Percentiles rank a stretch among this genome's conserved stretches.
Evolutionary conservation across 1,139 yeast genomes (phyloP).

Genomic region (Taiozyma sp.): DNA sequence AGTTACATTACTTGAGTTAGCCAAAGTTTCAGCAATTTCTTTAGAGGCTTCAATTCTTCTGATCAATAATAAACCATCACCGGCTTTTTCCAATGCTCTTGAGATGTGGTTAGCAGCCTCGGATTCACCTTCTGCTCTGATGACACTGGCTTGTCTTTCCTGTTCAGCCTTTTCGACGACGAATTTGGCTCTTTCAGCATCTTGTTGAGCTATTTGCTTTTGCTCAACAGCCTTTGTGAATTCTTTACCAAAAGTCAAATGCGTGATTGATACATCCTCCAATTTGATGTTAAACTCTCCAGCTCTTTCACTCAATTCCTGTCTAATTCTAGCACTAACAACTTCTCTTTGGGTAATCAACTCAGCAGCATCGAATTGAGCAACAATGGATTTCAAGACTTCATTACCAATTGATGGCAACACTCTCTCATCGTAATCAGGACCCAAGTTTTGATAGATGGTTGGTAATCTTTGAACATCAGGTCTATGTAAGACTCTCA

Average conservation of each 20-base stretch:
- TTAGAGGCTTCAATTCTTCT: slow-evolving; percentile 96
- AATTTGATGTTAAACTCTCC: slow-evolving; percentile 83
- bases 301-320: slow-evolving; percentile 82
- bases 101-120: slow-evolving; percentile 97
- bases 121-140: slow-evolving; percentile 99
- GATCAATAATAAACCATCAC: slow-evolving; percentile 91
- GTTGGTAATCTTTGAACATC: slow-evolving; percentile 77
- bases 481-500: slow-evolving; percentile 93
- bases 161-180: slow-evolving; percentile 97
- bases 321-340: slow-evolving; percentile 85
- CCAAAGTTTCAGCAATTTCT: slow-evolving; percentile 88
- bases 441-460: slow-evolving; percentile 87
- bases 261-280: slow-evolving; percentile 97
- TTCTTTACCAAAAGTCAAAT: slow-evolving; percentile 95
- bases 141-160: slow-evolving; percentile 90
- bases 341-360: slow-evolving; percentile 95
- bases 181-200: slow-evolving; percentile 95
- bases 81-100: slow-evolving; percentile 88
- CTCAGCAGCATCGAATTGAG: slow-evolving; percentile 98
- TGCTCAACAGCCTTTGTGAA: slow-evolving; percentile 98
- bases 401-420: slow-evolving; percentile 97
- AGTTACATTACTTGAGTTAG: slow-evolving; percentile 82
- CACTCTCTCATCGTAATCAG: slow-evolving; percentile 95
- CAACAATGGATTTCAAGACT: slow-evolving; percentile 90
- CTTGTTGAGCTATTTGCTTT: slow-evolving; percentile 99